Evolutionary conservation across 257 asterid genomes (phyloP).

Genomic region (Gynochthodes officinalis): DNA sequence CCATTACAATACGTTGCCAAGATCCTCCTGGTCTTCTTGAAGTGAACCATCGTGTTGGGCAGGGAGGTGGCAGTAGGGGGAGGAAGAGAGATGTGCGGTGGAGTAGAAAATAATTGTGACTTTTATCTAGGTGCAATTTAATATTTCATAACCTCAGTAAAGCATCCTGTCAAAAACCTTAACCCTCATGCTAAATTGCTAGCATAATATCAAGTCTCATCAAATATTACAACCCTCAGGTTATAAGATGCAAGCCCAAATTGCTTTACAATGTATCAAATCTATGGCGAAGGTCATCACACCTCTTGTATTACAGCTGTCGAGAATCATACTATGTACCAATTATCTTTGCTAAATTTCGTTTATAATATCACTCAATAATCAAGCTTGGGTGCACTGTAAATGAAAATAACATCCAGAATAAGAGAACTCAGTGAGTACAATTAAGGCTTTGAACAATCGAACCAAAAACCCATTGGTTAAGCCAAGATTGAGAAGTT

Average conservation of each 20-base stretch:
- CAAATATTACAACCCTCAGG: neutral
- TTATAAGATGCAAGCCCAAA: neutral
- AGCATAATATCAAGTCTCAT: neutral
- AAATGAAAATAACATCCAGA: neutral
- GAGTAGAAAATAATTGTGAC: neutral
- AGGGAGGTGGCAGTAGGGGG: neutral
- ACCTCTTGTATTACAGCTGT: neutral
- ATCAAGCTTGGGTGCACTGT: neutral
- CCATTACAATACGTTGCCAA: neutral
- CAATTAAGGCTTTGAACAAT: neutral
- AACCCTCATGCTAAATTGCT: neutral
- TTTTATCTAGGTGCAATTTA: neutral
- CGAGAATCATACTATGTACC: neutral
- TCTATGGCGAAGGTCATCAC: neutral
- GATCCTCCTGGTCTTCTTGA: neutral
- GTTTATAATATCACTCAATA: neutral
- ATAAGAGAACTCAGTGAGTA: neutral
- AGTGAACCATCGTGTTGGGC: neutral
- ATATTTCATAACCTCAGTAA: neutral
- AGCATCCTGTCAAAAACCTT: neutral
- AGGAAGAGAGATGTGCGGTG: neutral
- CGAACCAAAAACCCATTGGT: too few relatives aligned
- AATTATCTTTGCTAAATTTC: neutral
- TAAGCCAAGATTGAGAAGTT: neutral
- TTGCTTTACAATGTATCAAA: neutral